These are phyloP conservation scores for Xylariales sp. DNA, from an alignment of 2,329 filamentous ascomycete genomes.

Conservation along the genomic window DNA sequence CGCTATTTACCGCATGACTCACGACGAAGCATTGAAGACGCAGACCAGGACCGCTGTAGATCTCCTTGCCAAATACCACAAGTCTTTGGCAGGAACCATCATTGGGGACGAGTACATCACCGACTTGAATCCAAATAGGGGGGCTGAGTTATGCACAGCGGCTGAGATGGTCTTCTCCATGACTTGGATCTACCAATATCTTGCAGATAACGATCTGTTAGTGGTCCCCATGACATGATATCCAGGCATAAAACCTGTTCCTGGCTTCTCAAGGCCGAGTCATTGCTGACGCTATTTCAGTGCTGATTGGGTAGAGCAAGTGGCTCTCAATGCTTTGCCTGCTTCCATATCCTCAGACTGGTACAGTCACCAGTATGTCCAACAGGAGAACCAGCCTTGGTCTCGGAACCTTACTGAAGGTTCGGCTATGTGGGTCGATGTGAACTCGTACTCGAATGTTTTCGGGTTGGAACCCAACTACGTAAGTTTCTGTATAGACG, in stretches of 20 bases:
- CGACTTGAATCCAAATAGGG: slow-evolving; percentile 32
- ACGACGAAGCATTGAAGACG: slow-evolving; percentile 29
- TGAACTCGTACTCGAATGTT: slow-evolving; percentile 37
- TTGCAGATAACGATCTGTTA: slow-evolving; percentile 18
- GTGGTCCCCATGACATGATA: background rate
- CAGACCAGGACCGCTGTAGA: slow-evolving; percentile 32
- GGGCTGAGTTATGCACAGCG: slow-evolving; percentile 27
- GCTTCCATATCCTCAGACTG: slow-evolving; percentile 44
- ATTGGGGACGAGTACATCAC: slow-evolving; percentile 36
- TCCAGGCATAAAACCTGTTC: background rate
- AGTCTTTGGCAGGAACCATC: slow-evolving; percentile 35
- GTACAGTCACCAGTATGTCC: slow-evolving; percentile 52
- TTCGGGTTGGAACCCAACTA: slow-evolving; percentile 50
- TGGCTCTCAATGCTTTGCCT: slow-evolving; percentile 49
- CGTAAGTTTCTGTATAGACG: slow-evolving; percentile 10
- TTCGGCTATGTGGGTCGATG: slow-evolving; percentile 38
- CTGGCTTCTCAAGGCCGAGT: background rate
- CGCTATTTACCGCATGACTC: slow-evolving; percentile 35
- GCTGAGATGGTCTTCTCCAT: slow-evolving; percentile 26
- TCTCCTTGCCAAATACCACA: slow-evolving; percentile 33
- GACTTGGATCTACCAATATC: slow-evolving; percentile 22
- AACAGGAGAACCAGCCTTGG: slow-evolving; percentile 49
- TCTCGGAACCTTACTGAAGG: slow-evolving; percentile 32
- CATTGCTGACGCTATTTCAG: slow-evolving; percentile 12
- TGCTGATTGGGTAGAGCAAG: slow-evolving; percentile 43